Base-by-base conservation (phyloP, 345 rosid genomes). In the Bruguiera sexangula region DNA sequence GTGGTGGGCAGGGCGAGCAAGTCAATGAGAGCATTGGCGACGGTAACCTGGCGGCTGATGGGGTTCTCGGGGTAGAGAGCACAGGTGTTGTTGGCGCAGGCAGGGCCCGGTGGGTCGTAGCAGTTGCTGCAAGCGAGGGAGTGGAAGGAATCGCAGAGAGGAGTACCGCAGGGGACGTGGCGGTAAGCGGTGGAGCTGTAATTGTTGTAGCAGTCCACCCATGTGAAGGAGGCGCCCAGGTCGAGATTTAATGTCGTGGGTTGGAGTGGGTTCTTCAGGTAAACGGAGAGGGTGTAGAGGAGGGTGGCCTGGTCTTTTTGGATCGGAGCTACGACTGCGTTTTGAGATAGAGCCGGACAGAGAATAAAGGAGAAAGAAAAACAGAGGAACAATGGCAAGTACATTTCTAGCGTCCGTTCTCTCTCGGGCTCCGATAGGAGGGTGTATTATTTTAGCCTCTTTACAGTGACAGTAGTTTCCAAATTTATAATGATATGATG, bases 261-360 rank as follows among this genome's bases (percentile, higher is more conserved):
- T 9, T 68, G 78, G 48, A 65, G 82, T 5, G 85, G 85, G 65
- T 76, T 79, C 69, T 65, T 69, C 3, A 76, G 69, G 72, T 64
- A 36, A 55, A 68, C 39, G 0, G 79, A 56, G 73, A 75, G 63
- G 64, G 77, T 68, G 77, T 79, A 82, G 6, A 66, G 75, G 56
- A 55, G 72, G 70, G 65, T 76, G 0, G 69, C 31, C 36, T 60
- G 76, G 69, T 82, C 85, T 59, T 82, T 82, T 13, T 7, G 52
- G n/a, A 82, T 69, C 1, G 81, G 69, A 3, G 60, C 60, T 8
- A 55, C 30, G 16, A 21, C 15, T 55, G 60, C 60, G 15, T 55
- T 55, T 26, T 55, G 60, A 55, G 60, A 20, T 2, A 22, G 29
- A 22, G 60, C 60, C 13, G 59, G 59, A 21, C 8, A 20, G 30